phyloP scores from a whole-genome alignment of 768 basidiomycete species.

The Amanita fuliginea region DNA sequence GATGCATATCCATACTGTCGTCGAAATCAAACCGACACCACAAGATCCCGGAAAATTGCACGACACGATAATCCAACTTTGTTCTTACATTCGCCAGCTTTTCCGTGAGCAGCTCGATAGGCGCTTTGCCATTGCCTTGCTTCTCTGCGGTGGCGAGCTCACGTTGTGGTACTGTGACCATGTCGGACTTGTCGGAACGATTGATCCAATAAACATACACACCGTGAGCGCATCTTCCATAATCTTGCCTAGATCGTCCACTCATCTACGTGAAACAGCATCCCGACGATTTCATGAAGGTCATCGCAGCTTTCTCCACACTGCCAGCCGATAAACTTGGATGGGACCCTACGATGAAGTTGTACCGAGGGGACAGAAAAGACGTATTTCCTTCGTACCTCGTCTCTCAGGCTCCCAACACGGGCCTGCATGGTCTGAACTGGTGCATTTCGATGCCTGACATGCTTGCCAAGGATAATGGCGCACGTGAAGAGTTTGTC shows the following conservation, averaged over 20 bases:
- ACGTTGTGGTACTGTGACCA: constrained; percentile 6
- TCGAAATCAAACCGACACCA: background rate
- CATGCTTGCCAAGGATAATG: background rate
- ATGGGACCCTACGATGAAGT: background rate
- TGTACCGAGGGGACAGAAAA: background rate
- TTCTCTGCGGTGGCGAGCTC: constrained; percentile 5
- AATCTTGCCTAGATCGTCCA: too few relatives aligned
- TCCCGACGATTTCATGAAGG: background rate
- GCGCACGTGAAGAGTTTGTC: background rate
- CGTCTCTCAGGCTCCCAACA: too few relatives aligned
- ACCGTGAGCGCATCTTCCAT: background rate
- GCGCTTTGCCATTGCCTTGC: constrained; percentile 4
- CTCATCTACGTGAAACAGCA: background rate
- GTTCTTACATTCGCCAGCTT: constrained; percentile 8
- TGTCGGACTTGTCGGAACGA: constrained; percentile 7
- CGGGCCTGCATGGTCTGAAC: background rate
- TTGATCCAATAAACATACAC: constrained; percentile 7
- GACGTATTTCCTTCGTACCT: background rate
- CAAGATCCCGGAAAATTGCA: background rate
- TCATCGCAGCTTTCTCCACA: background rate
- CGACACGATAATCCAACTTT: background rate
- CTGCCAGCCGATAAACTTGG: background rate
- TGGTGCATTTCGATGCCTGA: background rate
- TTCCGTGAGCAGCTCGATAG: constrained; percentile 9
- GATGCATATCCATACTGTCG: background rate